Evolutionary conservation across 306 rosid genomes (phyloP), one percentile per base, ranked within the genome.

Genomic region (Abrus precatorius): DNA sequence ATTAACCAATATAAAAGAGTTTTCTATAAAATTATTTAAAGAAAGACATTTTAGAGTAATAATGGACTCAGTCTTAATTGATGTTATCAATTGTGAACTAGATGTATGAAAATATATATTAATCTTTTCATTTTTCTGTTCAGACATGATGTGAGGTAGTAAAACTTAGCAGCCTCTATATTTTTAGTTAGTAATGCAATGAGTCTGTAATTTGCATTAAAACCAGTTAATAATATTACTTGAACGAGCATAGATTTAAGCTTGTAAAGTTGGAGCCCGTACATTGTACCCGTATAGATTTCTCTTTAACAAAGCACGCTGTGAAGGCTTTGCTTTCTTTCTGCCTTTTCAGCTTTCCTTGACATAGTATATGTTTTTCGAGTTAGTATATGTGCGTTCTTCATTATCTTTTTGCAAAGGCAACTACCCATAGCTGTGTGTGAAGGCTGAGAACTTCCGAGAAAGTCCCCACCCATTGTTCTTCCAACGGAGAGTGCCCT

Each of bases 401-500:
- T 49, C 3, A 1, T 52, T 2, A 53, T 65, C 69, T 79, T 79
- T 76, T 28, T 40, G 30, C 57, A 52, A 68, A 73, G 80, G 72
- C 75, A 78, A 2, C 41, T 30, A 69, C 6, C 30, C 28, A 7
- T 78, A 50, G 28, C 60, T 56, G 38, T 79, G 77, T 43, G 48
- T 54, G 47, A 53, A 75, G 85, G 48, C 4, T 52, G 34, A 57
- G 36, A 79, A 41, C 68, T 82, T 79, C 80, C 1, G 8, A 34
- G 89, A 85, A 86, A 77, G 80, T 73, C 9, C 78, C 72, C 63
- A 32, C 1, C 32, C 40, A 3, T 48, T 77, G 13, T 28, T 61
- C 82, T 36, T 59, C 60, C 5, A 72, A 14, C 57, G 65, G 33
- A 75, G 72, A 79, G 89, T 89, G 96, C 88, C 45, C 83, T 91